Evolutionary conservation across 1,284 basidiomycete species (phyloP).

Genomic region (Sanghuangporus baumii): DNA sequence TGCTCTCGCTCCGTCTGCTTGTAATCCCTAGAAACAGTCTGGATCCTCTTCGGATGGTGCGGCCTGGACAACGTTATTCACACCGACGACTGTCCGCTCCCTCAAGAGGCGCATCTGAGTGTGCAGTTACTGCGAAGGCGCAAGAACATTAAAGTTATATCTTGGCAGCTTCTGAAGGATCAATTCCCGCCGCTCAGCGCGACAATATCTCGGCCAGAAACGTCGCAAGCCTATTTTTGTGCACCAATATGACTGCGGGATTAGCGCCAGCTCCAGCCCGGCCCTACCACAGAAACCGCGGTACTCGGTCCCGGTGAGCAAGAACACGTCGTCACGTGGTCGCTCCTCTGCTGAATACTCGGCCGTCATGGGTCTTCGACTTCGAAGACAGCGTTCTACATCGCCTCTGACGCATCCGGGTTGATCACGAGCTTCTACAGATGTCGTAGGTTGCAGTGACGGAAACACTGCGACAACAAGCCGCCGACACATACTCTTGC

Average conservation of each 20-base stretch:
- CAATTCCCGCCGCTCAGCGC: not conserved
- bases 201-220: not conserved
- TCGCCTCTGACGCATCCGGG: not conserved
- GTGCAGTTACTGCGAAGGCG: not conserved
- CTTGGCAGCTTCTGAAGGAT: not conserved
- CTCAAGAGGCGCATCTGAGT: not conserved
- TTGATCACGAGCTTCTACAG: not conserved
- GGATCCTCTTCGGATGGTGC: not conserved
- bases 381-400: not conserved
- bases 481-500: too few relatives aligned
- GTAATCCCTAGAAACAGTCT: not conserved
- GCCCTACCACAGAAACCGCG: not conserved
- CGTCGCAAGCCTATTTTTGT: not conserved
- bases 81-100: not conserved
- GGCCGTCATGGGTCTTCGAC: not conserved
- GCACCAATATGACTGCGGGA: not conserved
- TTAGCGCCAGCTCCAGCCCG: not conserved
- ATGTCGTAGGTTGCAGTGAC: not conserved
- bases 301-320: not conserved
- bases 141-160: not conserved
- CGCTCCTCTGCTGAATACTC: not conserved
- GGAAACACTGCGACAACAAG: not conserved
- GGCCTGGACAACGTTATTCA: not conserved
- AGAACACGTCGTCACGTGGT: not conserved
- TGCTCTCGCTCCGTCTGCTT: not conserved